Conservation (phyloP, 768 basidiomycete species). For the Boletus vinaceobasis region DNA sequence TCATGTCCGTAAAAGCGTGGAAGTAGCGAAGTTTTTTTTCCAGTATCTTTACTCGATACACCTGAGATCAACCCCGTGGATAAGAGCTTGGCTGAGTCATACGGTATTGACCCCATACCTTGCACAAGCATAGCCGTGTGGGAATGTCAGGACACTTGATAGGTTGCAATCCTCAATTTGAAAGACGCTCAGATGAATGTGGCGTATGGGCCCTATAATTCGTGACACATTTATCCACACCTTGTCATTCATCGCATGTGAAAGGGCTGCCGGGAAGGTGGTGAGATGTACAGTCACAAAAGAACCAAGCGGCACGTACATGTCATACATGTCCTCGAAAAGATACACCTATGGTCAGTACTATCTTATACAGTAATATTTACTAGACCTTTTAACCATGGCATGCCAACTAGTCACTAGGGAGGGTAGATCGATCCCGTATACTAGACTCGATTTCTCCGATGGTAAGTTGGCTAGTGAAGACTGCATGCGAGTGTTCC, state of each 20-base stretch:
- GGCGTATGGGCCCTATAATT: too few relatives aligned
- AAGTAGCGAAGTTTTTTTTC: too few relatives aligned
- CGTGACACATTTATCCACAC: not conserved
- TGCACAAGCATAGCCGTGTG: too few relatives aligned
- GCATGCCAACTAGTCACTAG: not conserved
- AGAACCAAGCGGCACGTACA: too few relatives aligned
- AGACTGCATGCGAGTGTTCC: not conserved
- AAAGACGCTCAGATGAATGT: not conserved
- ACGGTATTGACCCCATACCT: too few relatives aligned
- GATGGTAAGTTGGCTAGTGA: slow-evolving; percentile 15
- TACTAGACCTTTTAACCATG: not conserved
- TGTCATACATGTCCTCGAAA: not conserved
- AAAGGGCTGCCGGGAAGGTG: not conserved
- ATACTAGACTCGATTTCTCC: not conserved
- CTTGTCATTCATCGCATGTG: not conserved
- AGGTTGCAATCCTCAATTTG: too few relatives aligned
- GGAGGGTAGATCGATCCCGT: not conserved
- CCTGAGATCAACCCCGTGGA: too few relatives aligned
- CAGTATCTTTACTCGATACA: too few relatives aligned
- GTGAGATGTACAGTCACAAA: not conserved
- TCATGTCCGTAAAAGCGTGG: too few relatives aligned
- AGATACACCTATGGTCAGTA: not conserved
- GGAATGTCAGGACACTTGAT: too few relatives aligned
- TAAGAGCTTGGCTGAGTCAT: too few relatives aligned
- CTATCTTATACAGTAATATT: not conserved